Evolutionary conservation across 2,329 filamentous ascomycete genomes (phyloP).

Genomic region (Trichophyton schoenleinii): DNA sequence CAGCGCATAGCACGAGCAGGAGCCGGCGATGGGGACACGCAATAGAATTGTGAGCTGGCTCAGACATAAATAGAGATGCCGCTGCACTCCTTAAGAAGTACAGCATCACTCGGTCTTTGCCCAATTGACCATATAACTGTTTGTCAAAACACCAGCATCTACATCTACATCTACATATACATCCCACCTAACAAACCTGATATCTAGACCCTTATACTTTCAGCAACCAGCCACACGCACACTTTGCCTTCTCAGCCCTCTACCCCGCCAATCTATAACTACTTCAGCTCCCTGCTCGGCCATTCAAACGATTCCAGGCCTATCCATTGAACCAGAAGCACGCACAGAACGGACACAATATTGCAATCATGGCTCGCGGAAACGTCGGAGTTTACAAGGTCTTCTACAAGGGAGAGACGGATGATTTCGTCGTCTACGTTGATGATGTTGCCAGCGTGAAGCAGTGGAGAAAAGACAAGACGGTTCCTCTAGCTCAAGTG

Average conservation of each 20-base stretch:
- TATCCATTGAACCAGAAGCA: neutral
- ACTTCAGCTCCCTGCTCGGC: neutral
- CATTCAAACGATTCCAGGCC: neutral
- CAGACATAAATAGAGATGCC: neutral
- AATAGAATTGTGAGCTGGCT: too few species aligned
- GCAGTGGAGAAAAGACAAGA: constrained; percentile 73
- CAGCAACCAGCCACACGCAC: neutral
- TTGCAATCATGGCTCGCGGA: constrained; percentile 52
- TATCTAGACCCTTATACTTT: neutral
- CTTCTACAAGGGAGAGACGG: constrained; percentile 65
- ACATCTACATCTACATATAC: neutral
- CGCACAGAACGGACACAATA: neutral
- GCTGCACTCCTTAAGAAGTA: neutral
- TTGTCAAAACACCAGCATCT: neutral
- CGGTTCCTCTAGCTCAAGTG: constrained; percentile 69
- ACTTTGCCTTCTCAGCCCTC: constrained; percentile 1
- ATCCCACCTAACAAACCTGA: neutral
- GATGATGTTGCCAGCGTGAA: constrained; percentile 51
- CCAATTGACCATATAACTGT: neutral
- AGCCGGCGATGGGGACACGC: neutral
- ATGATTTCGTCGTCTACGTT: constrained; percentile 58
- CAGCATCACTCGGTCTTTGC: neutral
- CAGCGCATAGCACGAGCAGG: neutral
- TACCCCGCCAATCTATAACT: neutral
- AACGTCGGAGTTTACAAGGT: constrained; percentile 62